A percentile compares a stretch with the other conserved stretches of the same genome.
Conservation (phyloP, 225 moss, liverwort and hornwort genomes). For the Sphagnum tenellum region DNA sequence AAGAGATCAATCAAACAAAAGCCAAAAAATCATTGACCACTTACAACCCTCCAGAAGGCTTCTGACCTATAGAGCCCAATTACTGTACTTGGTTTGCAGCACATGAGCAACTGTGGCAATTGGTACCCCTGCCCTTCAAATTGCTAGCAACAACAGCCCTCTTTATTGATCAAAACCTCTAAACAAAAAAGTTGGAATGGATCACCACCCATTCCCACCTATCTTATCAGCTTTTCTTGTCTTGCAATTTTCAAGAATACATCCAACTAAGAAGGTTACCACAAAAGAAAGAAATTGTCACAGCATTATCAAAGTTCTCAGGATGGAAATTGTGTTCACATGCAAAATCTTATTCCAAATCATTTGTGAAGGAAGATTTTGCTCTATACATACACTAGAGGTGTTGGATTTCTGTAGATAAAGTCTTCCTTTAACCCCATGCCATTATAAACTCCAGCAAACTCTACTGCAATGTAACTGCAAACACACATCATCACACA, state of each 20-base stretch:
- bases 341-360: background rate
- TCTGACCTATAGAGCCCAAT: no score
- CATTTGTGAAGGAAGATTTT: background rate
- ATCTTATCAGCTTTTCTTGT: no score
- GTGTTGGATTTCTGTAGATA: slow-evolving; percentile 64
- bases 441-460: slow-evolving; percentile 70
- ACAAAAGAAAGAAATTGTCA: no score
- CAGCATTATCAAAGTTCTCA: no score
- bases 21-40: no score
- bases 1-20: no score
- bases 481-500: background rate
- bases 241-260: no score
- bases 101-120: slow-evolving; percentile 35
- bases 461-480: slow-evolving; percentile 95
- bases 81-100: slow-evolving; percentile 15
- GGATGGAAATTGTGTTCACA: background rate
- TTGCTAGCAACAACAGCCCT: slow-evolving; percentile 43
- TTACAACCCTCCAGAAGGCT: no score
- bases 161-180: slow-evolving; percentile 80
- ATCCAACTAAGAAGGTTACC: no score
- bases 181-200: background rate
- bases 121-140: slow-evolving; percentile 49
- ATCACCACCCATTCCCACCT: no score
- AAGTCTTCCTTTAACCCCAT: slow-evolving; percentile 84
- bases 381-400: slow-evolving; percentile 39